Conservation (phyloP, 2,329 filamentous ascomycete species). For the Didymella sp. region DNA sequence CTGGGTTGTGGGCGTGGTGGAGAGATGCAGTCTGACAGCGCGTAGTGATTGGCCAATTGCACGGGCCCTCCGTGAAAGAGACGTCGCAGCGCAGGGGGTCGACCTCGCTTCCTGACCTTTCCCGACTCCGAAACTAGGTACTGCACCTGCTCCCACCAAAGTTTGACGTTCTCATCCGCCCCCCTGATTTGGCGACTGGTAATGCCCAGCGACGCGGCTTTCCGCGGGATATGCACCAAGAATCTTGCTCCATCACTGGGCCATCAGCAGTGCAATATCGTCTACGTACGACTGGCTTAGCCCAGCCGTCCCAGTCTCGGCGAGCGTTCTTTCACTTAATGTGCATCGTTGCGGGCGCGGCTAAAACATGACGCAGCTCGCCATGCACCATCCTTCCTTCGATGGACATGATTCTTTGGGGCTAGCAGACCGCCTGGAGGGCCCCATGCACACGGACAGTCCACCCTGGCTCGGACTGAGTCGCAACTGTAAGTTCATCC, state of each 20-base stretch:
- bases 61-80: slow-evolving; percentile 21
- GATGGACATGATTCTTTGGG: slow-evolving; percentile 34
- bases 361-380: slow-evolving; percentile 42
- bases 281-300: slow-evolving; percentile 26
- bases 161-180: slow-evolving; percentile 27
- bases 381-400: slow-evolving; percentile 38
- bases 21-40: slow-evolving; percentile 7
- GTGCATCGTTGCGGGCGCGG: slow-evolving; percentile 37
- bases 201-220: slow-evolving; percentile 27
- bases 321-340: slow-evolving; percentile 31
- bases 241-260: slow-evolving; percentile 8
- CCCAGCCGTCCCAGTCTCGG: slow-evolving; percentile 25
- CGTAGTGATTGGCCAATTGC: slow-evolving; percentile 19
- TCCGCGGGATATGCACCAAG: slow-evolving; percentile 27
- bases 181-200: slow-evolving; percentile 35
- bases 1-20: slow-evolving; percentile 32
- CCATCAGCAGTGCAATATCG: slow-evolving; percentile 21
- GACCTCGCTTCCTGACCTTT: slow-evolving; percentile 32
- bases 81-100: slow-evolving; percentile 26
- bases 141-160: slow-evolving; percentile 37
- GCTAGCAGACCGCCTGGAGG: slow-evolving; percentile 46
- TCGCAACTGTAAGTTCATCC: slow-evolving; percentile 37
- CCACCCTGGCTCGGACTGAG: slow-evolving; percentile 40
- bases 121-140: slow-evolving; percentile 34
- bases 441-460: slow-evolving; percentile 43